A percentile compares a stretch with the other conserved stretches of the same genome.
Conservation (phyloP, 192 early-diverging fungal genomes). For the Coemansia sp. region DNA sequence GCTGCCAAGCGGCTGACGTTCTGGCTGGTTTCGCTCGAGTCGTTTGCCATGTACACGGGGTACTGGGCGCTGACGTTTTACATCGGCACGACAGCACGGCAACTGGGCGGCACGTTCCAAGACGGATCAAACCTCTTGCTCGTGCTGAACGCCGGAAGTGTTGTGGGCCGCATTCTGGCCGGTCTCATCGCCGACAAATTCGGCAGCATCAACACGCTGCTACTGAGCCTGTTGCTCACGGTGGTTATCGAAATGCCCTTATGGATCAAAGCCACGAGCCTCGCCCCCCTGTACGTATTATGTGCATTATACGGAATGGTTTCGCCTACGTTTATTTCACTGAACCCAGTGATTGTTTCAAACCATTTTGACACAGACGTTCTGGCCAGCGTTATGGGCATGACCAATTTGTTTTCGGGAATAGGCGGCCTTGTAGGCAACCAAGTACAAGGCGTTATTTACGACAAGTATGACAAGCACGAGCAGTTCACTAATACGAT, state of each 20-base stretch:
- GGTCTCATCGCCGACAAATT: slow-evolving; percentile 37
- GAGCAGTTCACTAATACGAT: slow-evolving; percentile 42
- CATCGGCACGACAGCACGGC: slow-evolving; percentile 27
- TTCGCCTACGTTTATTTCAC: slow-evolving; percentile 45
- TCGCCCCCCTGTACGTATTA: slow-evolving; percentile 30
- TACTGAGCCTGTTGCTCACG: slow-evolving; percentile 15
- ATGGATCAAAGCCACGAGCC: slow-evolving; percentile 36
- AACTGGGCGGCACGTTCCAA: slow-evolving; percentile 20
- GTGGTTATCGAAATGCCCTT: slow-evolving; percentile 36
- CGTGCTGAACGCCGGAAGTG: slow-evolving; percentile 35
- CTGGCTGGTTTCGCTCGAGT: slow-evolving; percentile 33
- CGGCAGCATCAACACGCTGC: slow-evolving; percentile 41
- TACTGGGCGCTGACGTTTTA: slow-evolving; percentile 53
- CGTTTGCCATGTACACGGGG: slow-evolving; percentile 31
- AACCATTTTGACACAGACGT: slow-evolving; percentile 25
- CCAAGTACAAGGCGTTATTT: slow-evolving; percentile 40
- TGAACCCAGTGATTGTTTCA: slow-evolving; percentile 44
- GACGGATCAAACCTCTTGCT: slow-evolving; percentile 39
- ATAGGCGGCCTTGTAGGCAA: slow-evolving; percentile 38
- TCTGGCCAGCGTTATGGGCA: slow-evolving; percentile 42
- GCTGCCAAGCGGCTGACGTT: too few species aligned
- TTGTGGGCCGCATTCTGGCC: slow-evolving; percentile 31
- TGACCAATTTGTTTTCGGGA: slow-evolving; percentile 43
- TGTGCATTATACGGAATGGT: slow-evolving; percentile 39
- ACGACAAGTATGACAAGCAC: slow-evolving; percentile 43